Base-by-base conservation (phyloP, 176 grass and related monocot species). In the Aegilops tauschii region DNA sequence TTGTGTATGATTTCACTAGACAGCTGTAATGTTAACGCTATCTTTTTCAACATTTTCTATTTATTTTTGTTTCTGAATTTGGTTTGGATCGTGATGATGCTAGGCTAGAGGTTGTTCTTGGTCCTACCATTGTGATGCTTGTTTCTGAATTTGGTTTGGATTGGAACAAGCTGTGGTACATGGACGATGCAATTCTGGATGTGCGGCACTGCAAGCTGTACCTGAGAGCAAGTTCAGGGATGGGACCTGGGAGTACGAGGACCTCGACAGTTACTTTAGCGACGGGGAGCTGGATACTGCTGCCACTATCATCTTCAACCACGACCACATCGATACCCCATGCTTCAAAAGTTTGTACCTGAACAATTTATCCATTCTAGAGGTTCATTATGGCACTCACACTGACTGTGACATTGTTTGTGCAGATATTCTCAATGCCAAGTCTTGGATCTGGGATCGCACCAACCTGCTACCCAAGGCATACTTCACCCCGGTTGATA, bases 141-240 rank as follows among this genome's bases (percentile, higher is more conserved):
- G 30, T 63, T 70, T 83, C 80, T 83, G 89, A 87, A 66, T 66
- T 54, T 79, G 11, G 59, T 28, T 65, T 27, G 65, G 65, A 13
- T 76, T 75, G 73, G 69, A 73, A 31, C 31, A 31, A 31, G 31
- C 31, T 31, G 31, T 31, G 31, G 31, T 31, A 73, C 69, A 98
- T 93, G 96, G 25, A 92, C 87, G n/a, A 89, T 91, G 92, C 93
- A 98, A 80, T 98, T 58, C 66, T 98, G 82, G 96, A 96, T 9
- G 79, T 88, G 10, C 76, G 96, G 28, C 93, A 98, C 86, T 79
- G 58, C 71, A 92, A 98, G 82, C 80, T 98, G 71, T 94, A 94
- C 82, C 82, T 94, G 96, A 96, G 86, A 70, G 89, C 37, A 66
- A 64, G 2, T 96, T 88, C 92, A 85, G 45, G 82, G 40, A 88